Conservation (phyloP, 2,329 filamentous ascomycete species). For the Neocucurbitaria cava region DNA sequence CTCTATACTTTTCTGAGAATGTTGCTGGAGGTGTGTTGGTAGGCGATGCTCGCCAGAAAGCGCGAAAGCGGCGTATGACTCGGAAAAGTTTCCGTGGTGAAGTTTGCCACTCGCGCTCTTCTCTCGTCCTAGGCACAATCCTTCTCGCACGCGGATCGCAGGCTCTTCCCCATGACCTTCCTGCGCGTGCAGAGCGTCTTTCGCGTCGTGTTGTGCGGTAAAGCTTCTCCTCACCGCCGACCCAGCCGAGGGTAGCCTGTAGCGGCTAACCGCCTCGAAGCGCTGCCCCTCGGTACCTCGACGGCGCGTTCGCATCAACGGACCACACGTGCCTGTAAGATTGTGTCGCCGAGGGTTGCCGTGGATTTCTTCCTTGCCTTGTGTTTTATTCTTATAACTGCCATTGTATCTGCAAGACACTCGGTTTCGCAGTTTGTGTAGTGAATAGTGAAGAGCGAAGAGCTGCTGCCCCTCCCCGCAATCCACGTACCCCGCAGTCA, state of each 20-base stretch:
- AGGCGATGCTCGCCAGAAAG: slow-evolving; percentile 23
- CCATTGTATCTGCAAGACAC: slow-evolving; percentile 1
- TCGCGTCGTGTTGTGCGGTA: slow-evolving; percentile 24
- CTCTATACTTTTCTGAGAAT: slow-evolving; percentile 9
- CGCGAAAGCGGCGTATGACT: slow-evolving; percentile 24
- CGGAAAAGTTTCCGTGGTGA: slow-evolving; percentile 17
- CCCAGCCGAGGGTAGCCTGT: slow-evolving; percentile 42
- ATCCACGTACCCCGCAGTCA: slow-evolving; percentile 28
- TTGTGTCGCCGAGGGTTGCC: slow-evolving; percentile 40
- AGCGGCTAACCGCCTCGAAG: slow-evolving; percentile 27
- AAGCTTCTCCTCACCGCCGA: slow-evolving; percentile 34
- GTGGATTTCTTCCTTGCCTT: slow-evolving; percentile 26
- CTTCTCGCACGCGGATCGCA: slow-evolving; percentile 17
- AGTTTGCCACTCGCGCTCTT: slow-evolving; percentile 20
- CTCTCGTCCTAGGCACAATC: not conserved
- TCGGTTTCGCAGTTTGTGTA: slow-evolving; percentile 16
- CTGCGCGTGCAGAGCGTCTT: slow-evolving; percentile 5
- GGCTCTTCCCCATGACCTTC: slow-evolving; percentile 3
- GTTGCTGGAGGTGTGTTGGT: slow-evolving; percentile 18
- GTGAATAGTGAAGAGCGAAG: slow-evolving; percentile 15
- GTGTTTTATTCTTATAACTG: slow-evolving; percentile 2
- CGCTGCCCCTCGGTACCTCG: slow-evolving; percentile 41
- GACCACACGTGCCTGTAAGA: slow-evolving; percentile 26
- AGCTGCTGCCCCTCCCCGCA: slow-evolving; percentile 26
- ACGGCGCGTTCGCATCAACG: slow-evolving; percentile 36